Conservation (phyloP, 495 filamentous ascomycete genomes). For the Trichoderma asperelloides region DNA sequence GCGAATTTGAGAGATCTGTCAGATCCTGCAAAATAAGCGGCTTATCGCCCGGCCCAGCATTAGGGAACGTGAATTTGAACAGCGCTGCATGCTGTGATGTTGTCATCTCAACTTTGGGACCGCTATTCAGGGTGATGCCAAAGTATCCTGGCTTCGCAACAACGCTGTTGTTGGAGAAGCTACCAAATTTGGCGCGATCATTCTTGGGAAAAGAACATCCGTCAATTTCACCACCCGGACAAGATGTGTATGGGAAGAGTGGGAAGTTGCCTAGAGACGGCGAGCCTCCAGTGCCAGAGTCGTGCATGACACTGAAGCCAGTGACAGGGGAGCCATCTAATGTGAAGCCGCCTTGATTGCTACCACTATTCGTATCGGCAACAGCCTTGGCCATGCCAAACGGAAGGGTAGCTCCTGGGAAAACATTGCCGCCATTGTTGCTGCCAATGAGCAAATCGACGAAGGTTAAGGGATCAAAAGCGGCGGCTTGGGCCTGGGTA, state of each 20-base stretch:
- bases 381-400: slow-evolving; percentile 75
- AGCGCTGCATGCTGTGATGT: slow-evolving; percentile 53
- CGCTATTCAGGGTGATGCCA: slow-evolving; percentile 46
- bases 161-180: slow-evolving; percentile 41
- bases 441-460: slow-evolving; percentile 52
- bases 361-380: slow-evolving; percentile 54
- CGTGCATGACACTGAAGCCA: slow-evolving; percentile 62
- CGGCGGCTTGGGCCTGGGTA: slow-evolving; percentile 10
- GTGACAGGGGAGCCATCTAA: slow-evolving; percentile 51
- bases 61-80: slow-evolving; percentile 60
- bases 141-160: slow-evolving; percentile 62
- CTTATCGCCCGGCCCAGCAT: slow-evolving; percentile 26
- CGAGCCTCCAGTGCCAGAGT: slow-evolving; percentile 61
- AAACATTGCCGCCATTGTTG: slow-evolving; percentile 61
- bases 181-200: slow-evolving; percentile 21
- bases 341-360: slow-evolving; percentile 66
- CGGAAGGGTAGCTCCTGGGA: slow-evolving; percentile 63
- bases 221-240: slow-evolving; percentile 55
- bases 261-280: slow-evolving; percentile 69
- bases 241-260: slow-evolving; percentile 58
- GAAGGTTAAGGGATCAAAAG: slow-evolving; percentile 30
- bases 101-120: slow-evolving; percentile 61
- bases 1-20: slow-evolving; percentile 55
- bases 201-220: slow-evolving; percentile 53
- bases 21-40: slow-evolving; percentile 59